Base-by-base conservation (phyloP, 2,329 filamentous ascomycete genomes). In the Monosporascus sp. region DNA sequence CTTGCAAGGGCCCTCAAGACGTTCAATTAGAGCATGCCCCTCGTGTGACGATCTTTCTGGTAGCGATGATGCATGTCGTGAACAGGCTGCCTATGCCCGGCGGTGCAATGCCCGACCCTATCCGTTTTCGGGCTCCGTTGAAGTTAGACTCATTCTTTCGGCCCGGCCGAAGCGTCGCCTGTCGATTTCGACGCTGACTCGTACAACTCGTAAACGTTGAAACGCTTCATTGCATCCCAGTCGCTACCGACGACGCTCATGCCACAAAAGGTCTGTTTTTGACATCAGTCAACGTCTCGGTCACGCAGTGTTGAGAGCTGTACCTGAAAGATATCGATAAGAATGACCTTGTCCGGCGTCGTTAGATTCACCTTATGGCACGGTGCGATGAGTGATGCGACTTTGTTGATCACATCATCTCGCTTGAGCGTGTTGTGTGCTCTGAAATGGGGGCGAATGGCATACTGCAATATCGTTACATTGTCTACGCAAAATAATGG, bases 281-380 rank as follows among this genome's bases (percentile, higher is more conserved):
- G 9, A 35, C 11, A 35, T 35, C 31, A 35, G 31, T 35, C 11
- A 35, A 14, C 31, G 11, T 14, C 14, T 35, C 3, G 9, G 11
- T 35, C 31, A 35, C 14, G 31, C 31, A 35, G 9, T 5, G 31
- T 35, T 11, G 31, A 35, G 31, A 14, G 11, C 31, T 70, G 59
- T 78, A 89, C 89, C 80, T 91, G 85, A 69, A 88, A 93, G 53
- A 94, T 80, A 63, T 94, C 89, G 53, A 94, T 83, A 56, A 93
- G 72, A 60, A 94, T 86, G 35, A 92, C 82, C 65, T 89, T 83
- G 71, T 93, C 88, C 37, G 89, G 88, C n/a, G 78, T 80, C 48
- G 78, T 81, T n/a, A 95, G 79, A 63, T 92, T 84, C 54, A 94
- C 90, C 63, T 85, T 87, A 71, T 94, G 89, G 40, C 78, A 78